phyloP scores from a whole-genome alignment of 2,329 filamentous ascomycete genomes.

The Verticillium tricorpus region DNA sequence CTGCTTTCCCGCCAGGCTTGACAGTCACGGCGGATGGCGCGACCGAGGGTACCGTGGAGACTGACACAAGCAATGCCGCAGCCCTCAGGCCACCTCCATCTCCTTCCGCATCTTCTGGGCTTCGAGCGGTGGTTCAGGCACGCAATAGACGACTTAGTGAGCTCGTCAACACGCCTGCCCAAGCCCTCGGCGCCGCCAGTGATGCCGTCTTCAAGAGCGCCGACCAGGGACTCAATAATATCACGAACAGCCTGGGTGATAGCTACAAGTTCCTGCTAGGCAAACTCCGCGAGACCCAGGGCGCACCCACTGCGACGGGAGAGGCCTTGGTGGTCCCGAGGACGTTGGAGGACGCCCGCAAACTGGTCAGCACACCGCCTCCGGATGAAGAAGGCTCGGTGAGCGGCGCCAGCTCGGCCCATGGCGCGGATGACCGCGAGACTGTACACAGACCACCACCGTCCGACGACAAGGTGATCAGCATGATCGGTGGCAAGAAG shows the following conservation, averaged over 20 bases:
- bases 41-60: slow-evolving; percentile 23
- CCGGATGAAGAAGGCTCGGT: slow-evolving; percentile 56
- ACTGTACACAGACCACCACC: slow-evolving; percentile 20
- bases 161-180: slow-evolving; percentile 78
- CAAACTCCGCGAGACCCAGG: slow-evolving; percentile 70
- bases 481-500: slow-evolving; percentile 65
- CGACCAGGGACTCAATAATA: slow-evolving; percentile 87
- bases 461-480: slow-evolving; percentile 62
- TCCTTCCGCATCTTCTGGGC: slow-evolving; percentile 25
- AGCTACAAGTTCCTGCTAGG: slow-evolving; percentile 94
- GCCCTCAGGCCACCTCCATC: slow-evolving; percentile 32
- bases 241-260: slow-evolving; percentile 83
- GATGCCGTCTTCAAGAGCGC: slow-evolving; percentile 84
- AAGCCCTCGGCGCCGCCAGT: slow-evolving; percentile 74
- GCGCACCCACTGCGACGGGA: slow-evolving; percentile 33
- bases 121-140: slow-evolving; percentile 41
- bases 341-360: slow-evolving; percentile 88
- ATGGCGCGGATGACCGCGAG: slow-evolving; percentile 33
- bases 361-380: slow-evolving; percentile 73
- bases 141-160: slow-evolving; percentile 78
- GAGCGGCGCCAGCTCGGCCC: slow-evolving; percentile 52
- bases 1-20: slow-evolving; percentile 46
- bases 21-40: slow-evolving; percentile 19
- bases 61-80: slow-evolving; percentile 24
- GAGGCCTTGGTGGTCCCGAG: slow-evolving; percentile 65